Base-by-base conservation (phyloP, 2,329 filamentous ascomycete genomes). In the Talaromyces atroroseus region DNA sequence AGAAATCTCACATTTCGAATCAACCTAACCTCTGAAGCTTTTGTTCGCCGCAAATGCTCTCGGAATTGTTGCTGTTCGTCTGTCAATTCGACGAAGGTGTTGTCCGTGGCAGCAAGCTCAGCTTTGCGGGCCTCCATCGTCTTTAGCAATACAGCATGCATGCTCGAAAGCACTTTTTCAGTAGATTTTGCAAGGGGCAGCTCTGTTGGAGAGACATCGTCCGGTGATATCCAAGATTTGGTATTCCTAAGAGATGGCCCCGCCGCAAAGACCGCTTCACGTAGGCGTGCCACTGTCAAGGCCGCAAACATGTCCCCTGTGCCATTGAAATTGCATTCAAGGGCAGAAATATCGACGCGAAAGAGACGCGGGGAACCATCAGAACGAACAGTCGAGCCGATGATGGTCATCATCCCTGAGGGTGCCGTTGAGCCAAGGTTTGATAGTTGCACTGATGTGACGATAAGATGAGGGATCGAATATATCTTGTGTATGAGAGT, bases 251-350 rank as follows among this genome's bases (percentile, higher is more conserved):
- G 74, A 2, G 68, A 64, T 2, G 69, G 64, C 5, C 66, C 68
- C 2, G 42, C 29, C 10, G 58, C 74, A 52, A 77, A 73, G 1
- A 90, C 87, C 24, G 90, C 91, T 76, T 97, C 90, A 57, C 92
- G 86, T 67, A 99, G 84, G 29, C 92, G 85, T 42, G 89, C 89
- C 1, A 96, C 85, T 68, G 90, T 91, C 47, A 99, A 80, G 7
- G 92, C 92, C 29, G 91, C 92, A 68, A 99, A 97, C 92, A 99
- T 96, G 76, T 99, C 94, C 48, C 94, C 94, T 0, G 95, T 97
- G 42, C 94, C 94, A 65, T 88, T 91, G 74, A 97, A 99, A 79
- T 94, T 96, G 74, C 91, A 89, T 68, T 96, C 89, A 58, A 96
- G 86, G 26, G 87, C 83, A 0, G 92, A 91, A 56, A 96, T 90